Conservation (phyloP, 139 green algal species). For the Coelastrella sp. region DNA sequence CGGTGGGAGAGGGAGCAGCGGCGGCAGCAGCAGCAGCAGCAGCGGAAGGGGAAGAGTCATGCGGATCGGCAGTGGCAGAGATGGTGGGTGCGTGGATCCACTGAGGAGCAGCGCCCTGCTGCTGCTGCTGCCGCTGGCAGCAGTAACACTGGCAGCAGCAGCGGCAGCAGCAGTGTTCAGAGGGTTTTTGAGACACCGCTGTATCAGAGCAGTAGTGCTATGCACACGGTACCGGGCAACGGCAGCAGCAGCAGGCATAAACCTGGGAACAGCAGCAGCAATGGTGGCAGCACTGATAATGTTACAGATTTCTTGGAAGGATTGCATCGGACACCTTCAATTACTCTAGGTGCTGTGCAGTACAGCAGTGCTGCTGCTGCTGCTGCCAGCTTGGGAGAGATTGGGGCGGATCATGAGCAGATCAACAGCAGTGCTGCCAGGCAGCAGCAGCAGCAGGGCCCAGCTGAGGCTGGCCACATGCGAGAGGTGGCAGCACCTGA, state of each 20-base stretch:
- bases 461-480: background rate
- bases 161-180: no score
- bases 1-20: background rate
- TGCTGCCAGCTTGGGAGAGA: background rate
- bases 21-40: conserved; percentile 34
- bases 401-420: no score
- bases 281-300: background rate
- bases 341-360: conserved; percentile 9
- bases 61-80: background rate
- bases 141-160: no score
- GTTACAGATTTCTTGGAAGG: background rate
- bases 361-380: background rate
- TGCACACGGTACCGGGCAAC: no score
- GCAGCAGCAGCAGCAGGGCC: no score
- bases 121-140: background rate
- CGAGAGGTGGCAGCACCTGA: no score
- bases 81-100: background rate
- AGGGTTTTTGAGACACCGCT: no score
- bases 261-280: no score
- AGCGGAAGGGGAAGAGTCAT: background rate
- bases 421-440: no score
- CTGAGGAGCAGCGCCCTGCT: background rate
- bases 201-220: no score
- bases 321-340: background rate
- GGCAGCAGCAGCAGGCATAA: no score